phyloP scores from a whole-genome alignment of 2,329 filamentous ascomycete species.

The Trichoderma asperellum region DNA sequence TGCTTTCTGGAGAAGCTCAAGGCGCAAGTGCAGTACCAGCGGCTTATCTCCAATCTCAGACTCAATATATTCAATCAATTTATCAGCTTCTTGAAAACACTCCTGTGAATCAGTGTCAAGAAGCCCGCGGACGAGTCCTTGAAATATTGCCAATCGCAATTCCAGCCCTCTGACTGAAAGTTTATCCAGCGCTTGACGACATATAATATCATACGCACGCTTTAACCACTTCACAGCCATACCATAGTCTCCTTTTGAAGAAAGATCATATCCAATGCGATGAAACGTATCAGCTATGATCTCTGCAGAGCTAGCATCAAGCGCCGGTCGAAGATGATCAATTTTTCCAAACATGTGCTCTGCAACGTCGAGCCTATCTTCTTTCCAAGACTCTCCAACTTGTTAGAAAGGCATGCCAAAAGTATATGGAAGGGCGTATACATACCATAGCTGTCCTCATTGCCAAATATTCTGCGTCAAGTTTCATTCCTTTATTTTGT shows the following conservation, averaged over 20 bases:
- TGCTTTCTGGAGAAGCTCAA: slow-evolving; percentile 64
- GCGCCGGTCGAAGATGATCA: slow-evolving; percentile 42
- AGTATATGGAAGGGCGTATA: background rate
- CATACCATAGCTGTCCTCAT: slow-evolving; percentile 69
- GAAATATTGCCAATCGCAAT: slow-evolving; percentile 67
- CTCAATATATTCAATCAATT: slow-evolving; percentile 64
- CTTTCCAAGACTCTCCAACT: slow-evolving; percentile 68
- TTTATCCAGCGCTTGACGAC: slow-evolving; percentile 56
- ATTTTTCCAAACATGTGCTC: slow-evolving; percentile 75
- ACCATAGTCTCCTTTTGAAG: slow-evolving; percentile 55
- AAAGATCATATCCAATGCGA: slow-evolving; percentile 68
- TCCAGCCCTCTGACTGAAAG: slow-evolving; percentile 65
- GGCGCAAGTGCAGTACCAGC: slow-evolving; percentile 66
- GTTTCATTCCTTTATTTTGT: slow-evolving; percentile 33
- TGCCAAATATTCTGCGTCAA: slow-evolving; percentile 66
- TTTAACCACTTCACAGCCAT: slow-evolving; percentile 74
- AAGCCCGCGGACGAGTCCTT: slow-evolving; percentile 62
- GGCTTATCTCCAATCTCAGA: slow-evolving; percentile 66
- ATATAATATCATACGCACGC: slow-evolving; percentile 64
- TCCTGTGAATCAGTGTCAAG: slow-evolving; percentile 53
- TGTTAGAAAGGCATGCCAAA: slow-evolving; percentile 31
- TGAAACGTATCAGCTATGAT: slow-evolving; percentile 69
- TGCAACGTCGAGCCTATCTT: slow-evolving; percentile 72
- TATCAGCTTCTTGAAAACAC: slow-evolving; percentile 55
- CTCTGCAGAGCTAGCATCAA: slow-evolving; percentile 60